Evolutionary conservation across 1,284 basidiomycete species (phyloP).

Genomic region (Microbotryum violaceum): DNA sequence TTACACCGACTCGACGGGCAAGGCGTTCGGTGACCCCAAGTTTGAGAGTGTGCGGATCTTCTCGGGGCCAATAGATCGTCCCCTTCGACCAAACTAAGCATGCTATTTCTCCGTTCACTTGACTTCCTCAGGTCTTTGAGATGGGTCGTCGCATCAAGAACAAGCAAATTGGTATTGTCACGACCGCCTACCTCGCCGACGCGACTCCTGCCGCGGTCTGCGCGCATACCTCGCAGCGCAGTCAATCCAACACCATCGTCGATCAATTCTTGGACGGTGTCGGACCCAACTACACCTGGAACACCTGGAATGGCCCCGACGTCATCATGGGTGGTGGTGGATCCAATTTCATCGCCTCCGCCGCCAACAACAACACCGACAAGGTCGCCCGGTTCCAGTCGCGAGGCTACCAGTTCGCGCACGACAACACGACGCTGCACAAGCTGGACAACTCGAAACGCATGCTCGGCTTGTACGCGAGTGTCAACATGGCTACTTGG

Average conservation of each 20-base stretch:
- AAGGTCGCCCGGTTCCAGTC: conserved; percentile 39
- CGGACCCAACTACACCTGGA: conserved; percentile 42
- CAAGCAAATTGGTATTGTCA: conserved; percentile 44
- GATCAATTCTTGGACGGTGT: conserved; percentile 43
- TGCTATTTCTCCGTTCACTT: conserved; percentile 32
- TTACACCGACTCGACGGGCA: conserved; percentile 37
- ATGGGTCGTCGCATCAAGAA: conserved; percentile 34
- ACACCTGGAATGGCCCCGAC: conserved; percentile 41
- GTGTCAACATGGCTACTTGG: conserved; percentile 42
- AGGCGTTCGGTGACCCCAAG: conserved; percentile 40
- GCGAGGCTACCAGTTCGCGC: conserved; percentile 42
- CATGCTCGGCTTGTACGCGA: conserved; percentile 43
- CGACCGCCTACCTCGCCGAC: conserved; percentile 44
- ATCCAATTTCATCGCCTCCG: conserved; percentile 24
- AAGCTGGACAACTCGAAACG: conserved; percentile 39
- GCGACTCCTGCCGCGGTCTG: conserved; percentile 43
- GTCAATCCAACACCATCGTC: conserved; percentile 40
- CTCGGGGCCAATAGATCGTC: conserved; percentile 33
- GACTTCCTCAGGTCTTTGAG: conserved; percentile 9
- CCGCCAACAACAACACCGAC: conserved; percentile 35
- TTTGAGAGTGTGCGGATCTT: conserved; percentile 41
- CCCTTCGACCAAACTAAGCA: conserved; percentile 39
- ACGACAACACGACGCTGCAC: conserved; percentile 41
- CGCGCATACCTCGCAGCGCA: conserved; percentile 41
- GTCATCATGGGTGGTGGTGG: conserved; percentile 31